These are phyloP conservation scores for Salix caprea DNA, from an alignment of 345 rosid species.

Conservation along the genomic window DNA sequence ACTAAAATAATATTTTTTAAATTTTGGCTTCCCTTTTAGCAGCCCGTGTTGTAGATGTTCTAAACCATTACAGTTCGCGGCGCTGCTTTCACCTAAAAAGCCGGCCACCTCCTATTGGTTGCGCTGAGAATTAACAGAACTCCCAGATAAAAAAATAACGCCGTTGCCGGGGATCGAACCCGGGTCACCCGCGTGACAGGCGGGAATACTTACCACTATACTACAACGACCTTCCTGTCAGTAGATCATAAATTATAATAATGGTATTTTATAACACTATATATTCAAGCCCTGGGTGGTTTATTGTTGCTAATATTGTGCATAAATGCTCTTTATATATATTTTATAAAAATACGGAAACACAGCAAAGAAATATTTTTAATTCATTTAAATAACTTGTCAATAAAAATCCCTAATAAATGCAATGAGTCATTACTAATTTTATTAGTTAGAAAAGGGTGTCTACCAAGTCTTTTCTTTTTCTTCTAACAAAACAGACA, in stretches of 20 bases:
- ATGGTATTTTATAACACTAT: fast-evolving
- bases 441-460: no score
- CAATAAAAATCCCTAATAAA: neutral
- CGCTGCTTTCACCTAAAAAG: no score
- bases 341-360: no score
- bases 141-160: conserved; percentile 2
- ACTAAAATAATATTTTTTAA: no score
- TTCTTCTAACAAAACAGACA: neutral
- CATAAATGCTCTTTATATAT: no score
- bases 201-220: conserved; percentile 66
- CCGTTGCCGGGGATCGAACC: conserved; percentile 96
- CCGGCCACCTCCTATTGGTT: no score
- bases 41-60: neutral
- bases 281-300: no score
- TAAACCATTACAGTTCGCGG: neutral
- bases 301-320: neutral
- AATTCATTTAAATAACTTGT: neutral
- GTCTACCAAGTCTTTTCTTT: neutral
- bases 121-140: neutral
- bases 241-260: fast-evolving
- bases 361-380: neutral
- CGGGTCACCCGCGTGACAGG: conserved; percentile 93
- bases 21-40: no score
- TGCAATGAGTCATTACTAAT: neutral
- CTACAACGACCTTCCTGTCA: no score